A percentile compares a stretch with the other conserved stretches of the same genome.
Evolutionary conservation across 192 early-diverging fungal genomes (phyloP).

Genomic region (Coemansia sp.): DNA sequence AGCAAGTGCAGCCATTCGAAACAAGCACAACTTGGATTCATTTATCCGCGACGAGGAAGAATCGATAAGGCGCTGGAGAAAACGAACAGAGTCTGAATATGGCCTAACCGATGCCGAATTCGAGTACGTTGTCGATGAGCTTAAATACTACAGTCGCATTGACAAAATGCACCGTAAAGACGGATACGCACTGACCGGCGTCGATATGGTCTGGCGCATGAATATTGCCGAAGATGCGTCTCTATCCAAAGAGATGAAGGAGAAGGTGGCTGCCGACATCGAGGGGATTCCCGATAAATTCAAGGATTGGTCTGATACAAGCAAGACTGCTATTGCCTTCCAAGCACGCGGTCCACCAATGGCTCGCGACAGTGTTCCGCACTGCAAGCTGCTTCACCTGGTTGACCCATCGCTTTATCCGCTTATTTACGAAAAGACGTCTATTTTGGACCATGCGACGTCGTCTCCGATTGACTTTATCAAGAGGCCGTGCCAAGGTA

Average conservation of each 20-base stretch:
- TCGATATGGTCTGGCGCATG: constrained; percentile 1
- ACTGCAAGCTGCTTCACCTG: constrained; percentile 24
- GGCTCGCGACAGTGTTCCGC: neutral
- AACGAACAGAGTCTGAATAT: neutral
- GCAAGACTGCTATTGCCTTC: neutral
- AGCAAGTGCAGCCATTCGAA: neutral
- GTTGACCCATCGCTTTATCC: constrained; percentile 45
- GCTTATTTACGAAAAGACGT: constrained; percentile 13
- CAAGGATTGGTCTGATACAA: constrained; percentile 28
- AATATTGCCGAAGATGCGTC: constrained; percentile 9
- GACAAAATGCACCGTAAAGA: neutral
- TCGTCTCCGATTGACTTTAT: neutral
- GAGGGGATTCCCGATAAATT: constrained; percentile 12
- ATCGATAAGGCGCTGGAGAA: neutral
- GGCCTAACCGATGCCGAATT: constrained; percentile 20
- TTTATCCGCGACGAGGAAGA: neutral
- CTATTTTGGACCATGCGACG: neutral
- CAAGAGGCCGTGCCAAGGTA: neutral
- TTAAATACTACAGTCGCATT: neutral
- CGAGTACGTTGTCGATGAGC: constrained; percentile 23
- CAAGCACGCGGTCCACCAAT: too few relatives aligned
- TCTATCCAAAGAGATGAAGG: neutral
- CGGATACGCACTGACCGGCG: neutral
- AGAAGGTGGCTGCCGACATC: constrained; percentile 9
- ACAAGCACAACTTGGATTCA: neutral